Percentiles rank a stretch among this genome's conserved stretches.
Evolutionary conservation across 2,329 filamentous ascomycete genomes (phyloP).

Genomic region (Monilinia polystroma): DNA sequence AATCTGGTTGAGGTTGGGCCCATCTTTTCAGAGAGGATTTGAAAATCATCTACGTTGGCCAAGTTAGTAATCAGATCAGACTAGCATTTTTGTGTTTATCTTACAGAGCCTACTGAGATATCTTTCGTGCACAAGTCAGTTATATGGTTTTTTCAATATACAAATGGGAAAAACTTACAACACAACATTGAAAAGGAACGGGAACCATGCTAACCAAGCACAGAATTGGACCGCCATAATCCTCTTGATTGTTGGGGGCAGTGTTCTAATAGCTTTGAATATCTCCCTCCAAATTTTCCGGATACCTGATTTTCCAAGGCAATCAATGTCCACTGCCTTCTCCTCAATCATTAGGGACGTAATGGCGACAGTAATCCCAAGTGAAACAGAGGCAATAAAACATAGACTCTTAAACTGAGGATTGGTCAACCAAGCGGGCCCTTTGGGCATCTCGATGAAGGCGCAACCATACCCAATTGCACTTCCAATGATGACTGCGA

Average conservation of each 20-base stretch:
- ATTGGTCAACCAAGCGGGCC: background rate
- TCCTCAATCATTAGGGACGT: background rate
- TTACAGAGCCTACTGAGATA: slow-evolving; percentile 5
- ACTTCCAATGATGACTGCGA: slow-evolving; percentile 37
- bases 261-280: background rate
- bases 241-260: background rate
- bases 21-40: slow-evolving; percentile 2
- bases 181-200: background rate
- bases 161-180: background rate
- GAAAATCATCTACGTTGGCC: background rate
- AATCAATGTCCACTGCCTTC: background rate
- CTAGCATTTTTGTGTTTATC: background rate
- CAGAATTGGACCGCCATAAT: background rate
- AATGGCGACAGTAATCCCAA: background rate
- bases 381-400: background rate
- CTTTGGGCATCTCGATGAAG: background rate
- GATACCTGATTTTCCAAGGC: background rate
- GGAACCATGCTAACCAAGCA: slow-evolving; percentile 1
- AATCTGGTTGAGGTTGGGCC: slow-evolving; percentile 1
- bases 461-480: slow-evolving; percentile 34
- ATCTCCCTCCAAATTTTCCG: background rate
- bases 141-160: background rate
- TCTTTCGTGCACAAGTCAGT: background rate
- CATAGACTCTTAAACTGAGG: slow-evolving; percentile 1
- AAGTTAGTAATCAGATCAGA: background rate